Evolutionary conservation across 176 grass and related monocot species (phyloP), one percentile per base, ranked within the genome.

Genomic region (Hordeum marinum): DNA sequence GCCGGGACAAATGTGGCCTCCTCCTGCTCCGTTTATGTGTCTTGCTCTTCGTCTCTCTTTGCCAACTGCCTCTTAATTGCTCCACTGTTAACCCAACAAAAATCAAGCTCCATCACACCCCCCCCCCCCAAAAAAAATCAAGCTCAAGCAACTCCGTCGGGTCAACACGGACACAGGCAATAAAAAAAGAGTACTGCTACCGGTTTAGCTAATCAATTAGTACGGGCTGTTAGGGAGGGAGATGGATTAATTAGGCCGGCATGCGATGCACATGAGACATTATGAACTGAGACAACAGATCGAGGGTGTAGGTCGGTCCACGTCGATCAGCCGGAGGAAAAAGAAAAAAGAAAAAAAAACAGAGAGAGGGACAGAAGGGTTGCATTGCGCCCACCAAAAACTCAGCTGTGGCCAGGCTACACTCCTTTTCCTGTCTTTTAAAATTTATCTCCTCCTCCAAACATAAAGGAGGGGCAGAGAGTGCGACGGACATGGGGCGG

Each of bases 141-240:
- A 57, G 36, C 70, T 46, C 52, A 21, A 50, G 58, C 76, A 41
- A 40, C 0, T 1, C 26, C 58, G 14, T 67, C 9, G 50, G 81
- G 82, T 92, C 92, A 92, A 92, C 92, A 85, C 84, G 80, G 9
- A 55, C 18, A 42, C 78, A 78, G 18, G 45, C 46, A 88, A 81
- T 48, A 83, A 55, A 77, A 77, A 87, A 60, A 85, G 6, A 3
- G 52, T 57, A 55, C 48, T 7, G 17, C 60, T 50, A n/a, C 24
- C 31, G 34, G 61, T 61, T 70, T 21, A 21, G 52, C 52, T 3
- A 20, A 20, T 8, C 8, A 57, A 9, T 70, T 26, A 9, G 67
- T 20, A 42, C 35, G 37, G 65, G 66, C 66, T 69, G 48, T 62
- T 64, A 26, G 42, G 69, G 41, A 26, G 42, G 69, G 41, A 40